phyloP scores from a whole-genome alignment of 129 eudicot species.

The Lactuca saligna region DNA sequence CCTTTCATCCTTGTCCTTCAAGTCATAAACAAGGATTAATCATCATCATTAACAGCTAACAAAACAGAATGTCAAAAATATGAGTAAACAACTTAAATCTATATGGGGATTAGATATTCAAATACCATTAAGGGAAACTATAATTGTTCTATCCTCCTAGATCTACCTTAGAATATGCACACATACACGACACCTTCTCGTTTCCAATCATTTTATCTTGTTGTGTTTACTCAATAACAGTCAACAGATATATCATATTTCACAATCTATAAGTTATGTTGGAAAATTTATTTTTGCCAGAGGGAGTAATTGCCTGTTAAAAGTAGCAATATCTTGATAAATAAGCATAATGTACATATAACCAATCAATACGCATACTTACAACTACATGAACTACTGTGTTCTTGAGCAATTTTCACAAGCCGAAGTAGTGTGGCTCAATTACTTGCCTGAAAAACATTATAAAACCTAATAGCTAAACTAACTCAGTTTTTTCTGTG shows the following conservation, averaged over 20 bases:
- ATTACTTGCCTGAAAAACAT: background rate
- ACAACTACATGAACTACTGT: background rate
- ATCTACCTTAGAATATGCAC: background rate
- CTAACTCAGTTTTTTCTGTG: background rate
- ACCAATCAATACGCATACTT: background rate
- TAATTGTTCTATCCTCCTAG: background rate
- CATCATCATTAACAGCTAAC: slow-evolving; percentile 11
- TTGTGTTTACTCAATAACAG: background rate
- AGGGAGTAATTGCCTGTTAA: background rate
- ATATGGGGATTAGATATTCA: background rate
- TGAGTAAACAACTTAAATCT: no score
- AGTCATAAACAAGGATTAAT: slow-evolving; percentile 20
- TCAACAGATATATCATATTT: background rate
- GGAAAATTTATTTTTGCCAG: background rate
- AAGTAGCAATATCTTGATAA: slow-evolving; percentile 4
- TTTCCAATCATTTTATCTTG: background rate
- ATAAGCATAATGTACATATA: slow-evolving; percentile 6
- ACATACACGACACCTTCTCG: background rate
- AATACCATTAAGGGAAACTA: slow-evolving; percentile 8
- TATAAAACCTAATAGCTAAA: background rate
- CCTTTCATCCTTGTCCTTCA: slow-evolving; percentile 48
- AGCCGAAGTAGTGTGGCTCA: background rate
- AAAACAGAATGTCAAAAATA: background rate
- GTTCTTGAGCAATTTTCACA: background rate
- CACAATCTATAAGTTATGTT: slow-evolving; percentile 3